Conservation (phyloP, 2,329 filamentous ascomycete species). For the Nakataea oryzae region DNA sequence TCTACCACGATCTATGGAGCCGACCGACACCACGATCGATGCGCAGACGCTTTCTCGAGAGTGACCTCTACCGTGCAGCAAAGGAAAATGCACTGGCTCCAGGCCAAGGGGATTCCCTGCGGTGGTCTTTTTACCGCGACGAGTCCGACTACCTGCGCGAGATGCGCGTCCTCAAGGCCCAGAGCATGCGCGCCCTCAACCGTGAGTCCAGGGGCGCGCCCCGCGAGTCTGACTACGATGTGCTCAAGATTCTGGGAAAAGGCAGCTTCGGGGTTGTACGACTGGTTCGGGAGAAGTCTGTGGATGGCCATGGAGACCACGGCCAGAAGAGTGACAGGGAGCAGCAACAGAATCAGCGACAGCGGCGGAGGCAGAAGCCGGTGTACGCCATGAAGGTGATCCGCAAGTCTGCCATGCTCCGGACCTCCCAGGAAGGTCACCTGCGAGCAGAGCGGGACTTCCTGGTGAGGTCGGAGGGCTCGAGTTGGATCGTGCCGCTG, state of each 20-base stretch:
- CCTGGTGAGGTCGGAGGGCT: slow-evolving; percentile 78
- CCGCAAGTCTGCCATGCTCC: slow-evolving; percentile 84
- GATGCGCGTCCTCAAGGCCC: slow-evolving; percentile 57
- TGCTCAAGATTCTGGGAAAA: slow-evolving; percentile 75
- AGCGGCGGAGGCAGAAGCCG: slow-evolving; percentile 6
- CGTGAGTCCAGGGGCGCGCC: slow-evolving; percentile 24
- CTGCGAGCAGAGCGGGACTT: slow-evolving; percentile 87
- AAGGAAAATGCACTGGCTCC: slow-evolving; percentile 38
- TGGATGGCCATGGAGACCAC: slow-evolving; percentile 18
- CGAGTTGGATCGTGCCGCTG: slow-evolving; percentile 78
- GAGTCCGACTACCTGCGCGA: slow-evolving; percentile 68
- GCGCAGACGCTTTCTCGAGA: slow-evolving; percentile 52
- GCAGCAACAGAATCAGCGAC: background rate
- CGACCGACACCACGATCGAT: slow-evolving; percentile 46
- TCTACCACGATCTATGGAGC: slow-evolving; percentile 63
- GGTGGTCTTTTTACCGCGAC: slow-evolving; percentile 49
- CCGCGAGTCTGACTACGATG: slow-evolving; percentile 57
- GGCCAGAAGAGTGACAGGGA: slow-evolving; percentile 9
- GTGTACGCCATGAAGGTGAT: slow-evolving; percentile 98
- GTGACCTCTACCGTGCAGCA: slow-evolving; percentile 39
- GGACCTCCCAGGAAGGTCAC: slow-evolving; percentile 85
- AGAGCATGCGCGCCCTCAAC: slow-evolving; percentile 30
- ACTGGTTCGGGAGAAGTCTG: slow-evolving; percentile 57
- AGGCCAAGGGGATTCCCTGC: slow-evolving; percentile 41
- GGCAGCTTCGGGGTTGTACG: slow-evolving; percentile 91